Evolutionary conservation across 345 rosid species (phyloP), one percentile per base, ranked within the genome.

Genomic region (Linum tenue): DNA sequence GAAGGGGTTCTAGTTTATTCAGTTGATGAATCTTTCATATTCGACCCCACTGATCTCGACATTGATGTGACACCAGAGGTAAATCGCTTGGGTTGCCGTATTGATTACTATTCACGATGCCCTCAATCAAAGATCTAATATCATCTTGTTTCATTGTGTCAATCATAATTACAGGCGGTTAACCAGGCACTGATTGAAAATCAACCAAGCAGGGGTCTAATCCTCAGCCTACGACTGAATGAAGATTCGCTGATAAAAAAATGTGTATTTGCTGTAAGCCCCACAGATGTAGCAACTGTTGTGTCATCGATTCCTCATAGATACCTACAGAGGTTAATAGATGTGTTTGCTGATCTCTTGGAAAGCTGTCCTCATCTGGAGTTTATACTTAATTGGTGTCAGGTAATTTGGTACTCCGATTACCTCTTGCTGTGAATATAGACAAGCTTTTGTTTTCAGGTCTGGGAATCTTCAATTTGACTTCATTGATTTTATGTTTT

Each of bases 51-150:
- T 5, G 97, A 94, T 82, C 99, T 94, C 61, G 99, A 86, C 81
- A 88, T 94, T 15, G 97, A 90, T 64, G 97, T 94, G 51, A 94
- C 99, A 62, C 96, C 97, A 43, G 91, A 90, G 88, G 99, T 94
- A 79, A 66, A 63, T 50, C 65, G 41, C 14, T 55, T 42, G 55
- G 38, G 55, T 41, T 6, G 7, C 38, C 7, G 7, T 3, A 57
- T 57, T 31, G 8, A 56, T 57, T 12, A 48, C 15, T 48, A 48
- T 9, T 48, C 53, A 48, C 14, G 53, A 9, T 48, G 15, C 14
- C 53, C 53, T 5, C 11, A 3, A 10, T 48, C 53, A 48, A 48
- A 48, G 3, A 0, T 48, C 9, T 48, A 39, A 55, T 55, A 12
- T 63, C 10, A 15, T 59, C 35, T 64, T 22, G 43, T 9, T 66